These are phyloP conservation scores for Solanum rostratum DNA, from an alignment of 257 asterid genomes.

Conservation along the genomic window DNA sequence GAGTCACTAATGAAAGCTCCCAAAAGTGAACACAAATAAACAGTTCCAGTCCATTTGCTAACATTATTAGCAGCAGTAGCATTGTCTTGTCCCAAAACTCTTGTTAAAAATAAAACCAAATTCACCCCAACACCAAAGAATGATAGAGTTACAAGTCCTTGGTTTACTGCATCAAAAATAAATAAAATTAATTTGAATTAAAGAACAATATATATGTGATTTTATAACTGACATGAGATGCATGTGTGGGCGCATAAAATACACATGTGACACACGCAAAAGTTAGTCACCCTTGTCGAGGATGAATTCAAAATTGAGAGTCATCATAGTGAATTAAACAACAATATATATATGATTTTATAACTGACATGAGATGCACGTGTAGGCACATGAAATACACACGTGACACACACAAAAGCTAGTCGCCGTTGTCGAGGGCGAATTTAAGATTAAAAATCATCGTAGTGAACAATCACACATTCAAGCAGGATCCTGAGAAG, in stretches of 20 bases:
- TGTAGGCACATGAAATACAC: too few species aligned
- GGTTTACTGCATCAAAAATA: constrained; percentile 39
- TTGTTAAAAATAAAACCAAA: constrained; percentile 59
- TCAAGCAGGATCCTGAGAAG: too few species aligned
- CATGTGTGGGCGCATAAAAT: too few species aligned
- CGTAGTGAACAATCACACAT: too few species aligned
- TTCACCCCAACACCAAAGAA: constrained; percentile 83
- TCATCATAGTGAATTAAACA: too few species aligned
- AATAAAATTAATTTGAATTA: rapidly evolving
- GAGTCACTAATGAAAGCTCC: constrained; percentile 90
- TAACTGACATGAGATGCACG: too few species aligned
- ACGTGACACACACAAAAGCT: neutral
- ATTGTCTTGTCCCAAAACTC: constrained; percentile 61
- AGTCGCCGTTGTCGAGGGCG: neutral
- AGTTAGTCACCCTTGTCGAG: neutral
- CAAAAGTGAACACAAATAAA: constrained; percentile 57
- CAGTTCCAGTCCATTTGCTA: constrained; percentile 84
- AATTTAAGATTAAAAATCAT: too few species aligned
- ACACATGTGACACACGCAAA: neutral
- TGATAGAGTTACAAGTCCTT: constrained; percentile 73
- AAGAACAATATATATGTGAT: too few species aligned
- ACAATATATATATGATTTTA: too few species aligned
- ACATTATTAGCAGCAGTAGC: constrained; percentile 76
- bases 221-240: too few species aligned
- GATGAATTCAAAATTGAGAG: too few species aligned